Evolutionary conservation across 2,329 filamentous ascomycete genomes (phyloP).

Genomic region (Achaetomium macrosporum): DNA sequence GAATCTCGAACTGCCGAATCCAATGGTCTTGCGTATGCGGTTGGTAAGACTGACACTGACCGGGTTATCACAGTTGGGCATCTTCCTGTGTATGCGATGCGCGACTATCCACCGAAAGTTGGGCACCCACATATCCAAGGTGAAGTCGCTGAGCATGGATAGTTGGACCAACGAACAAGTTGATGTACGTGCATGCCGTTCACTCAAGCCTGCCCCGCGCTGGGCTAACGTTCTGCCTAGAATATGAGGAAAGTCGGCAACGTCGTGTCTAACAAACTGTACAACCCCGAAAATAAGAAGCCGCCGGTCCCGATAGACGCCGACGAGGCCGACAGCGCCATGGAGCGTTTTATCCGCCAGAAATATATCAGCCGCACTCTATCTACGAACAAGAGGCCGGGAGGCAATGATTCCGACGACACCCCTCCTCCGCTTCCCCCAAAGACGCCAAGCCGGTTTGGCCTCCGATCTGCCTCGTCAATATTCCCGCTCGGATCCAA

Average conservation of each 20-base stretch:
- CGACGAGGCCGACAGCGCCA: constrained; percentile 87
- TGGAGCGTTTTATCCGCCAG: constrained; percentile 91
- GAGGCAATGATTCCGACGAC: constrained; percentile 50
- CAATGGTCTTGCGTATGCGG: neutral
- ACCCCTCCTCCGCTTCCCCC: constrained; percentile 57
- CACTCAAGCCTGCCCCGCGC: neutral
- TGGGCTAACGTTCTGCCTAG: constrained; percentile 40
- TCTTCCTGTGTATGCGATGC: constrained; percentile 98
- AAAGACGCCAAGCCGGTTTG: constrained; percentile 58
- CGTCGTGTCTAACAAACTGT: constrained; percentile 73
- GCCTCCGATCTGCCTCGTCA: constrained; percentile 57
- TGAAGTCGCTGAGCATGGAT: constrained; percentile 98
- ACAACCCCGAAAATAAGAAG: constrained; percentile 78
- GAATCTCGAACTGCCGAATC: neutral
- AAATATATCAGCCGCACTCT: constrained; percentile 70
- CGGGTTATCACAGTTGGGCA: constrained; percentile 61
- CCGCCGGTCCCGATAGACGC: constrained; percentile 82
- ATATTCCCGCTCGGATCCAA: constrained; percentile 59
- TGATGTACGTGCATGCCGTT: constrained; percentile 54
- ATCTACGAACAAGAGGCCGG: constrained; percentile 33
- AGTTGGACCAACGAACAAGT: constrained; percentile 95
- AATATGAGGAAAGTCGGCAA: constrained; percentile 95
- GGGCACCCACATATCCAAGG: constrained; percentile 95
- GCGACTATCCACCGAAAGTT: constrained; percentile 92
- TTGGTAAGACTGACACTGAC: constrained; percentile 9